Conservation (phyloP, 2,329 filamentous ascomycete species). For the Aulographum hederae region DNA sequence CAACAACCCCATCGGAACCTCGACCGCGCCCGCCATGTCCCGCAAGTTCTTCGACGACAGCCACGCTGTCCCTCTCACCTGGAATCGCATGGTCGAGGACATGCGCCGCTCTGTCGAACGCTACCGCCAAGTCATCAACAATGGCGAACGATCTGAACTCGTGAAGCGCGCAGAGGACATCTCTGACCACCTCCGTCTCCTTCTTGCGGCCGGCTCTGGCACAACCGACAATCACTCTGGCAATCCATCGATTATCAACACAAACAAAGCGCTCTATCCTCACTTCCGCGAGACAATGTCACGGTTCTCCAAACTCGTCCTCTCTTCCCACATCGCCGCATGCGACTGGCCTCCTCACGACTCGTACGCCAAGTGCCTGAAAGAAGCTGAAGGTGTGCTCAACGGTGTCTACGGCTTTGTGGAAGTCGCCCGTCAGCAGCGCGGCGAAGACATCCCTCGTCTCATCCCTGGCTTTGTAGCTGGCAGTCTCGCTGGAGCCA, state of each 20-base stretch:
- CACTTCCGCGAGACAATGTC: conserved; percentile 99
- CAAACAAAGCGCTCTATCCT: conserved; percentile 90
- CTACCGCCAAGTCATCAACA: conserved; percentile 78
- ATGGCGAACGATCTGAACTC: conserved; percentile 71
- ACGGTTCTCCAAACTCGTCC: conserved; percentile 95
- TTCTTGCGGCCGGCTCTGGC: conserved; percentile 88
- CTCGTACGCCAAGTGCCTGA: conserved; percentile 83
- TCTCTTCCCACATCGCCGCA: conserved; percentile 93
- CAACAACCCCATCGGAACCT: conserved; percentile 26
- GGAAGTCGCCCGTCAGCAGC: conserved; percentile 81
- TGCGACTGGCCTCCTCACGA: conserved; percentile 91
- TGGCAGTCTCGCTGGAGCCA: conserved; percentile 66
- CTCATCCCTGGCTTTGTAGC: conserved; percentile 85
- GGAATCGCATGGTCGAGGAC: conserved; percentile 77
- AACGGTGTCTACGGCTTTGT: conserved; percentile 92
- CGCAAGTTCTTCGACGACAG: conserved; percentile 83
- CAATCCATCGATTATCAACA: conserved; percentile 97
- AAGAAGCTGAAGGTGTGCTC: conserved; percentile 92
- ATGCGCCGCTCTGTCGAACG: conserved; percentile 83
- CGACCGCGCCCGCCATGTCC: conserved; percentile 37
- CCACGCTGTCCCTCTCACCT: conserved; percentile 62
- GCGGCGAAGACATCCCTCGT: conserved; percentile 84
- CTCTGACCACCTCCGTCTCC: conserved; percentile 80
- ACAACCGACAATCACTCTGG: conserved; percentile 98
- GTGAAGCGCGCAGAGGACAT: conserved; percentile 94